A percentile compares a stretch with the other conserved stretches of the same genome.
These are phyloP conservation scores for Chaetomium sp. DNA, from an alignment of 2,329 filamentous ascomycete species.

Conservation along the genomic window DNA sequence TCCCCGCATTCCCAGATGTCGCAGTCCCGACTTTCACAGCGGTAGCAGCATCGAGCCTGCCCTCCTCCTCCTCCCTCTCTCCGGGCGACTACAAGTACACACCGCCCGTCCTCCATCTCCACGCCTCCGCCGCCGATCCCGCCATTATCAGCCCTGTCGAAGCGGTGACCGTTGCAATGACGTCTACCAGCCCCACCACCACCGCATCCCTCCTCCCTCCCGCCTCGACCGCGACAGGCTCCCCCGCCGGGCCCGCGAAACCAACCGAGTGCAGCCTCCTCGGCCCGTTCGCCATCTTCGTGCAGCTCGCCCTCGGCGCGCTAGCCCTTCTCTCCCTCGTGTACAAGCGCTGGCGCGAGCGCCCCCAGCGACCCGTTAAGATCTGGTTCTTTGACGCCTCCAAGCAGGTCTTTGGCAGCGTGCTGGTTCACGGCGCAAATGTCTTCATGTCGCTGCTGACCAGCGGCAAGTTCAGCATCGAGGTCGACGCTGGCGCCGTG, in stretches of 20 bases:
- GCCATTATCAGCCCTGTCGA: constrained; percentile 3
- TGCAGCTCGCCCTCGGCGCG: constrained; percentile 83
- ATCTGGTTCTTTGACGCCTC: constrained; percentile 98
- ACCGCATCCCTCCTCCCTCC: background rate
- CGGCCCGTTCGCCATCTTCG: constrained; percentile 85
- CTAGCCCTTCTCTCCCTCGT: constrained; percentile 85
- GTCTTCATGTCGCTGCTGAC: constrained; percentile 96
- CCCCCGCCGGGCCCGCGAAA: constrained; percentile 15
- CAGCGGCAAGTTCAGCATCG: constrained; percentile 76
- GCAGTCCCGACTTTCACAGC: constrained; percentile 18
- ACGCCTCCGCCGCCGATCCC: background rate
- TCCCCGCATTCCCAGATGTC: constrained; percentile 29
- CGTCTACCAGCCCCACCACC: constrained; percentile 18
- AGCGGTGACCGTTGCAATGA: constrained; percentile 29
- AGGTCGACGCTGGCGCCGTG: constrained; percentile 35
- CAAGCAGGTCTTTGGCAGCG: constrained; percentile 94
- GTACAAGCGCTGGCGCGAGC: constrained; percentile 89
- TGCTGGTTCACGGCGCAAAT: constrained; percentile 88
- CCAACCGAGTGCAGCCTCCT: constrained; percentile 75
- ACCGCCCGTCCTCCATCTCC: background rate
- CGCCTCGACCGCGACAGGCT: constrained; percentile 4
- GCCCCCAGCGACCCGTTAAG: constrained; percentile 87
- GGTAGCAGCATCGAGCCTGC: constrained; percentile 30
- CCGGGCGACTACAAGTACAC: background rate
- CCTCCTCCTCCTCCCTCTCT: constrained; percentile 3